These are phyloP conservation scores for Grosmannia serpens DNA, from an alignment of 2,329 filamentous ascomycete species.

Conservation along the genomic window DNA sequence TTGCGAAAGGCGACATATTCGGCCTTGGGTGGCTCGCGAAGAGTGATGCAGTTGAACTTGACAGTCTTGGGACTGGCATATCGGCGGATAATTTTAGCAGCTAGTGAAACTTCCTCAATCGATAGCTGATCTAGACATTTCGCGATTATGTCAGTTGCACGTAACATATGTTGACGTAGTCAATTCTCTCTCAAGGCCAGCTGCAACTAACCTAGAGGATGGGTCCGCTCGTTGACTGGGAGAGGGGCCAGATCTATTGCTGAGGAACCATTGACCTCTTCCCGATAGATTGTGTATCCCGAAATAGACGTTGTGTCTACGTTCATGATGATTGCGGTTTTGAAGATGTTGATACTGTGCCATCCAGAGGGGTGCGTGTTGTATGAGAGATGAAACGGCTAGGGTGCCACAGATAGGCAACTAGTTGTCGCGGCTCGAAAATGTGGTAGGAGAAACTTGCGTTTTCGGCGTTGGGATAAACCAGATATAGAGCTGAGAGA, in stretches of 20 bases:
- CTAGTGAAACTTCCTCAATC: constrained; percentile 39
- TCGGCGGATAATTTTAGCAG: constrained; percentile 57
- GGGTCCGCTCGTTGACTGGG: constrained; percentile 9
- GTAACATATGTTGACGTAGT: no score
- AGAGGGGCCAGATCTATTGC: constrained; percentile 17
- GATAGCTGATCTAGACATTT: constrained; percentile 34
- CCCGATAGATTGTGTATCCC: constrained; percentile 34
- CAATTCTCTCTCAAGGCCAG: no score
- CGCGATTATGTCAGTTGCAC: background rate
- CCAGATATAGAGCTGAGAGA: background rate
- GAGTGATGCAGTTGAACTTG: constrained; percentile 76
- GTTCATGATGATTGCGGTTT: constrained; percentile 22
- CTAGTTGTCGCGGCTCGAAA: background rate
- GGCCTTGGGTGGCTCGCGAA: constrained; percentile 75
- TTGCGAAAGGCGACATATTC: constrained; percentile 73
- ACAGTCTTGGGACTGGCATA: constrained; percentile 57
- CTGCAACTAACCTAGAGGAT: constrained; percentile 2
- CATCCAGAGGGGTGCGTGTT: constrained; percentile 9
- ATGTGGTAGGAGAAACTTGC: background rate
- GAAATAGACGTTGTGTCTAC: constrained; percentile 30
- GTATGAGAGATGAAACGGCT: background rate
- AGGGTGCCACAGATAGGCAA: background rate
- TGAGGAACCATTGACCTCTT: constrained; percentile 27
- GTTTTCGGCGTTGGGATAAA: background rate
- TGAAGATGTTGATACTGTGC: constrained; percentile 8